Base-by-base conservation (phyloP, 306 rosid genomes). In the Notholithocarpus densiflorus region DNA sequence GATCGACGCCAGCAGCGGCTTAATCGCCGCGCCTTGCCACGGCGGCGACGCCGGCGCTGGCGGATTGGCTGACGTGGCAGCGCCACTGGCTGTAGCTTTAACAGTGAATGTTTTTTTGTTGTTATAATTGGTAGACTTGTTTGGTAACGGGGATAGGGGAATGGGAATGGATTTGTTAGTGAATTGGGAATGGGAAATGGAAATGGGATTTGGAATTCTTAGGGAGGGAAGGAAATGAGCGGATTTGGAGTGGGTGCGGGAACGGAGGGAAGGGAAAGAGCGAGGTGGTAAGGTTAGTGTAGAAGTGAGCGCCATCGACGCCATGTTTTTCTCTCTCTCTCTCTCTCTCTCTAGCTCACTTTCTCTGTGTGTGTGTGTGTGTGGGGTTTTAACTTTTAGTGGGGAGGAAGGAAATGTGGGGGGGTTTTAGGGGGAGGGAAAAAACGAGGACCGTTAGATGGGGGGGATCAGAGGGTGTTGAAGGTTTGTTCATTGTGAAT, bases 11-110 rank as follows among this genome's bases (percentile, higher is more conserved):
- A 92, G 1, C 0, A 96, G 61, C 1, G 99, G 99, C 81, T 90
- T 90, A 0, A 93, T 84, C 8, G 98, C 87, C 3, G 99, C 99
- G 0, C 99, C 98, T 21, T 90, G 94, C 94, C 96, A 91, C 72
- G 97, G 94, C 80, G 83, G 88, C 23, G 84, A n/a, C 9, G 83
- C 69, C 2, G 69, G 64, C 24, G 79, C 45, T 57, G 90, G 59
- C 19, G 3, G 45, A 0, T 40, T 40, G 0, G 82, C 27, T n/a
- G 87, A 4, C 9, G 89, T 73, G 9, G 83, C 74, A 2, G 56
- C 45, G 3, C 64, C 48, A 85, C 76, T 32, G 7, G 88, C 78
- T 5, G 92, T 37, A n/a, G 91, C 90, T 77, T 37, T 77, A 23
- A 87, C 86, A 4, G 56, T 3, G 24, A 64, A 54, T 59, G 0